Evolutionary conservation across 345 rosid genomes (phyloP).

Genomic region (Hirschfeldia incana): DNA sequence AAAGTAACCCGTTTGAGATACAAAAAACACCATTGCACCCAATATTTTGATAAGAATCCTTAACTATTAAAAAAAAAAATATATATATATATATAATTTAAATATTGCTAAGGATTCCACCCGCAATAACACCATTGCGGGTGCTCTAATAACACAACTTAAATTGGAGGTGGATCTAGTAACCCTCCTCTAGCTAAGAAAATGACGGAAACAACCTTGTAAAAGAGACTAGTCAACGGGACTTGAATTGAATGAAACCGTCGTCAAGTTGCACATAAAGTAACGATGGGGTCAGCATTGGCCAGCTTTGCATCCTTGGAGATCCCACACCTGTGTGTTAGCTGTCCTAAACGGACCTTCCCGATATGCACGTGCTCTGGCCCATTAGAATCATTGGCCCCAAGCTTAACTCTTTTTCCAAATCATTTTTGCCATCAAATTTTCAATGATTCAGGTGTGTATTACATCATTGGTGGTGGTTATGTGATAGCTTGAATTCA

Average conservation of each 20-base stretch:
- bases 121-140: too few relatives aligned
- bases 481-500: too few relatives aligned
- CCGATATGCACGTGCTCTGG: slow-evolving; percentile 27
- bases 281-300: slow-evolving; percentile 25
- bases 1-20: too few relatives aligned
- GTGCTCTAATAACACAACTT: neutral
- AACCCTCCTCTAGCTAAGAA: too few relatives aligned
- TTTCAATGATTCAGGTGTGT: slow-evolving; percentile 31
- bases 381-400: slow-evolving; percentile 25
- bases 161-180: slow-evolving; percentile 25
- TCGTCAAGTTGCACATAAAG: slow-evolving; percentile 5
- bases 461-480: neutral
- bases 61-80: too few relatives aligned
- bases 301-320: slow-evolving; percentile 19
- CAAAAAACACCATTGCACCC: too few relatives aligned
- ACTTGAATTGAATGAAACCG: neutral
- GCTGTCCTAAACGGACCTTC: slow-evolving; percentile 32
- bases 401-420: neutral
- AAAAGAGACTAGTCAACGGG: slow-evolving; percentile 17
- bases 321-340: slow-evolving; percentile 33
- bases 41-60: too few relatives aligned
- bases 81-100: too few relatives aligned
- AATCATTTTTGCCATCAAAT: neutral
- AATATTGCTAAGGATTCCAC: too few relatives aligned
- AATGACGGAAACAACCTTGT: slow-evolving; percentile 29